Percentiles rank a stretch among this genome's conserved stretches.
These are phyloP conservation scores for Hordeum marinum DNA, from an alignment of 176 grass and related monocot species.

Conservation along the genomic window DNA sequence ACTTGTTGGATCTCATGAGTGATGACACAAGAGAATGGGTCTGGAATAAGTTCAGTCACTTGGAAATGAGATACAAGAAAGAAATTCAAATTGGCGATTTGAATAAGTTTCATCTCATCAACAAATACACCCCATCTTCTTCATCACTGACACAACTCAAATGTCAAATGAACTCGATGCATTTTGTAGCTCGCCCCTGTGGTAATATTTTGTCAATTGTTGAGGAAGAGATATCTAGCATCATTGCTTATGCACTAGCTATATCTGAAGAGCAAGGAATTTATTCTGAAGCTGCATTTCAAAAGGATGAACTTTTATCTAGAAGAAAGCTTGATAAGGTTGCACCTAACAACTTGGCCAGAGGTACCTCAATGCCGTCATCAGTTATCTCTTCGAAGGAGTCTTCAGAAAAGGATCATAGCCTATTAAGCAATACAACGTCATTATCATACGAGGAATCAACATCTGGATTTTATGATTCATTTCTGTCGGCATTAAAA, in stretches of 20 bases:
- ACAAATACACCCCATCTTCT: conserved; percentile 43
- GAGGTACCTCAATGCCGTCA: conserved; percentile 4
- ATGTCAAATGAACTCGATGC: conserved; percentile 23
- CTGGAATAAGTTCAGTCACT: conserved; percentile 57
- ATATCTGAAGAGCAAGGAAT: conserved; percentile 64
- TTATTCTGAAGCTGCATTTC: conserved; percentile 30
- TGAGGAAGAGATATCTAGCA: conserved; percentile 77
- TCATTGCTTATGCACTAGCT: conserved; percentile 66
- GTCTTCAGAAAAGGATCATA: conserved; percentile 6
- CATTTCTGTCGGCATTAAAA: conserved; percentile 57
- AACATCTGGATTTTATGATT: conserved; percentile 56
- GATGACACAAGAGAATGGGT: conserved; percentile 49
- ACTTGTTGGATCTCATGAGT: conserved; percentile 6
- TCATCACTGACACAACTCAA: conserved; percentile 38
- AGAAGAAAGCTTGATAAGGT: conserved; percentile 25
- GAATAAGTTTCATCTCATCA: conserved; percentile 71
- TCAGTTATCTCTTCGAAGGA: conserved; percentile 13
- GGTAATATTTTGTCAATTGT: conserved; percentile 56
- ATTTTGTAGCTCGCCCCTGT: conserved; percentile 61
- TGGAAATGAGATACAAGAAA: conserved; percentile 59
- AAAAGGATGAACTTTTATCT: conserved; percentile 31
- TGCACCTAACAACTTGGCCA: conserved; percentile 22
- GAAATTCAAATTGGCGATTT: conserved; percentile 61
- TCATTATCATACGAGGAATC: conserved; percentile 28
- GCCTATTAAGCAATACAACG: not conserved